phyloP scores from a whole-genome alignment of 176 grass and related monocot genomes.

The Juncus effusus region DNA sequence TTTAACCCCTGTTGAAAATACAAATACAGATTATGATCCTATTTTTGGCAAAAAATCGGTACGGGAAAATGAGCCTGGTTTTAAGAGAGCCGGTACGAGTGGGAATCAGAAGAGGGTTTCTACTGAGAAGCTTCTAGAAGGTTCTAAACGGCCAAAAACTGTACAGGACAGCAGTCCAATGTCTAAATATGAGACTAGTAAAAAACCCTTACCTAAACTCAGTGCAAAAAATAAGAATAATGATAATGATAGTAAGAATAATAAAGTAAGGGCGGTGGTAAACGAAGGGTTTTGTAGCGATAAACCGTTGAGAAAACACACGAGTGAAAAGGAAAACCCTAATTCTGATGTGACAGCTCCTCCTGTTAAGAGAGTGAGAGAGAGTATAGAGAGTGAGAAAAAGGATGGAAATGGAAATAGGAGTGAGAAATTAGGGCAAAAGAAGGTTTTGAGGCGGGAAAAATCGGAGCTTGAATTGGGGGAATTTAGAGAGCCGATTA shows the following conservation, averaged over 20 bases:
- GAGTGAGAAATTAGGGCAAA: no score
- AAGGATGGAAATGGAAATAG: no score
- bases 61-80: conserved; percentile 43
- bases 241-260: no score
- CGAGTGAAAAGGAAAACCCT: neutral
- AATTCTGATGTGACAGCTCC: conserved; percentile 9
- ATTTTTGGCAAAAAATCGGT: conserved; percentile 23
- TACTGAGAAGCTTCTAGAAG: conserved; percentile 30
- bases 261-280: neutral
- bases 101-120: conserved; percentile 56
- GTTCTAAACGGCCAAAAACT: conserved; percentile 60
- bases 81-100: conserved; percentile 25
- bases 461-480: conserved; percentile 90
- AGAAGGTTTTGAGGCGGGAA: conserved; percentile 60
- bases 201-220: no score
- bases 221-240: no score
- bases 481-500: conserved; percentile 63
- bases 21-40: conserved; percentile 7
- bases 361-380: conserved; percentile 39
- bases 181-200: no score
- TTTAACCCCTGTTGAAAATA: conserved; percentile 21
- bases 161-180: neutral
- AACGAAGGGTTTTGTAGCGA: conserved; percentile 12
- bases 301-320: conserved; percentile 9
- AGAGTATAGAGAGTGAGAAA: conserved; percentile 2